Base-by-base conservation (phyloP, 768 basidiomycete species). In the Collybiopsis confluens region DNA sequence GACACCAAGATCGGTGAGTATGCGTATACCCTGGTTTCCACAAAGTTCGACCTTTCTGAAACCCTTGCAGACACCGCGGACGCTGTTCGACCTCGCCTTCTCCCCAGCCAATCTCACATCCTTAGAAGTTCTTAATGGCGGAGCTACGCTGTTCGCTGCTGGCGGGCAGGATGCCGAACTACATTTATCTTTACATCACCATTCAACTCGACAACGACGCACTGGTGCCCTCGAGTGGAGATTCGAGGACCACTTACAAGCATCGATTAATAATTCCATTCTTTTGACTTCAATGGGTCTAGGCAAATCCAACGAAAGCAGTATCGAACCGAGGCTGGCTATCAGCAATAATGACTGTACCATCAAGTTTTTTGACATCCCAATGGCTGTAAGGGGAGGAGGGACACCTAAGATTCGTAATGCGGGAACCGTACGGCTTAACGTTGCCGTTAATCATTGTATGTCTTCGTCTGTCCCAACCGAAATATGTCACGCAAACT, bases 301-400 rank as follows among this genome's bases (percentile, higher is more conserved):
- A 33, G 78, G 82, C 9, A 73, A 74, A 30, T 81, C 85, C 20
- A 70, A 81, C 56, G 73, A 86, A 64, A 84, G 80, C 65, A 81
- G 80, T 57, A 76, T 78, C 8, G 88, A 91, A 61, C 92, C 92
- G 0, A 75, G 92, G 7, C 75, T 94, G 41, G 79, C 83, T 23
- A 82, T 95, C 56, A 89, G 86, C 70, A 94, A 94, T 64, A 97
- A 97, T 66, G 92, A 95, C 62, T 76, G 78, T 50, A 81, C 81
- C 0, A 81, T 96, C 62, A 87, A 84, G 65, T 83, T 95, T 61
- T 94, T 88, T 64, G 85, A 90, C 49, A 72, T 94, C 11, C 78
- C 86, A 2, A 66, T 85, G 13, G 76, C 86, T 2, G 65, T 85
- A 30, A 73, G 84, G 27, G 72, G 71, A 8, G 69, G 73, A 40